phyloP scores from a whole-genome alignment of 2,329 filamentous ascomycete genomes.

The Colletotrichum lupini region DNA sequence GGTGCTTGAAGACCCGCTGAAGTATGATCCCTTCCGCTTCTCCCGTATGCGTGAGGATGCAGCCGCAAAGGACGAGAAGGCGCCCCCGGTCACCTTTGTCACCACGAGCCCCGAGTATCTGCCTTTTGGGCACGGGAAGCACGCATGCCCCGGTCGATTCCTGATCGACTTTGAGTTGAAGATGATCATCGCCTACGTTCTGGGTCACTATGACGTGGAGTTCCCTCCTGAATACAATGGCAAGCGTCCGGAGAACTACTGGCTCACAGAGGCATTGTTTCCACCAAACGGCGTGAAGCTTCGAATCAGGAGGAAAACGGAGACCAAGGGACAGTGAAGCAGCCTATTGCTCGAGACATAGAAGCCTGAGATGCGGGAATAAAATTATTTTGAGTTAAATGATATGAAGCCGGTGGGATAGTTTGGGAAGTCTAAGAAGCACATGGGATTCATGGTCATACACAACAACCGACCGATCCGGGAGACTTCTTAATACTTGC shows the following conservation, averaged over 20 bases:
- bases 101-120: constrained; percentile 45
- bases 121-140: constrained; percentile 48
- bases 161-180: constrained; percentile 46
- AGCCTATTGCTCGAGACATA: no score
- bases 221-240: constrained; percentile 33
- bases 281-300: constrained; percentile 18
- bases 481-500: no score
- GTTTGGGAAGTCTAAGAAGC: neutral
- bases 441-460: neutral
- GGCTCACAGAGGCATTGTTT: constrained; percentile 31
- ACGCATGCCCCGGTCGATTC: constrained; percentile 46
- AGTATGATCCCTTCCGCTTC: constrained; percentile 56
- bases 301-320: constrained; percentile 20
- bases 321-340: neutral
- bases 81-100: constrained; percentile 41
- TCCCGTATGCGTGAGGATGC: constrained; percentile 47
- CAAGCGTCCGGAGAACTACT: constrained; percentile 27
- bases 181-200: constrained; percentile 41
- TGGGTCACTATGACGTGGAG: constrained; percentile 33
- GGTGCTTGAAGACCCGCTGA: constrained; percentile 45
- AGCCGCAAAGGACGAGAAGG: constrained; percentile 36
- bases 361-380: no score
- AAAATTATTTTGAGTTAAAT: neutral
- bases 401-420: neutral
- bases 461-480: neutral